Percentiles rank a stretch among this genome's conserved stretches.
These are phyloP conservation scores for Sugiyamaella qingdaonensis DNA, from an alignment of 805 yeast genomes.

Conservation along the genomic window DNA sequence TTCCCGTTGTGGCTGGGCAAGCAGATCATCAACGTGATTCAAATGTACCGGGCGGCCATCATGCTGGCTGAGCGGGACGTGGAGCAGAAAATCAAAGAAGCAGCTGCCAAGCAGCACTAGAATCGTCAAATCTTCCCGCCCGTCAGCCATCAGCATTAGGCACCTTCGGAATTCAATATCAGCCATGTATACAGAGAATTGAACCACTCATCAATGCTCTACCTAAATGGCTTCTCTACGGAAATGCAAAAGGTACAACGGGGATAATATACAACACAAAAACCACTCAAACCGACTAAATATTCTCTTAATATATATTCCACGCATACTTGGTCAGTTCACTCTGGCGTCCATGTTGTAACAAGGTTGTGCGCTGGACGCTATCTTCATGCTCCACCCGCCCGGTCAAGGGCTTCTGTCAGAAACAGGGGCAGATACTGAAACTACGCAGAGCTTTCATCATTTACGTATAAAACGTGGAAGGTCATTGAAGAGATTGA, in stretches of 20 bases:
- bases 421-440: slow-evolving; percentile 22
- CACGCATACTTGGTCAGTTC: background rate
- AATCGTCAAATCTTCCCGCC: background rate
- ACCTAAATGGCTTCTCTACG: slow-evolving; percentile 4
- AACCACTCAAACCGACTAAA: slow-evolving; percentile 4
- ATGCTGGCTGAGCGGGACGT: slow-evolving; percentile 77
- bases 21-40: slow-evolving; percentile 85
- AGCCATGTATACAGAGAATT: slow-evolving; percentile 7
- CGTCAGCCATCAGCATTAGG: background rate
- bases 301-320: background rate
- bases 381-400: slow-evolving; percentile 29
- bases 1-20: slow-evolving; percentile 88
- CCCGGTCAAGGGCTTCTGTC: slow-evolving; percentile 29
- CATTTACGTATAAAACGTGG: slow-evolving; percentile 33
- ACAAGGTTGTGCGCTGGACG: slow-evolving; percentile 32
- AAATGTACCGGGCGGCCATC: slow-evolving; percentile 79
- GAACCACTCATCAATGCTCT: slow-evolving; percentile 8
- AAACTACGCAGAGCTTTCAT: slow-evolving; percentile 29
- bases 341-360: slow-evolving; percentile 26
- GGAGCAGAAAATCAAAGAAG: slow-evolving; percentile 38
- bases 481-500: slow-evolving; percentile 26
- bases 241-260: background rate
- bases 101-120: background rate
- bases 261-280: background rate
- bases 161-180: background rate